Evolutionary conservation across 2,329 filamentous ascomycete genomes (phyloP).

Genomic region (Calonectria multiphialidica): DNA sequence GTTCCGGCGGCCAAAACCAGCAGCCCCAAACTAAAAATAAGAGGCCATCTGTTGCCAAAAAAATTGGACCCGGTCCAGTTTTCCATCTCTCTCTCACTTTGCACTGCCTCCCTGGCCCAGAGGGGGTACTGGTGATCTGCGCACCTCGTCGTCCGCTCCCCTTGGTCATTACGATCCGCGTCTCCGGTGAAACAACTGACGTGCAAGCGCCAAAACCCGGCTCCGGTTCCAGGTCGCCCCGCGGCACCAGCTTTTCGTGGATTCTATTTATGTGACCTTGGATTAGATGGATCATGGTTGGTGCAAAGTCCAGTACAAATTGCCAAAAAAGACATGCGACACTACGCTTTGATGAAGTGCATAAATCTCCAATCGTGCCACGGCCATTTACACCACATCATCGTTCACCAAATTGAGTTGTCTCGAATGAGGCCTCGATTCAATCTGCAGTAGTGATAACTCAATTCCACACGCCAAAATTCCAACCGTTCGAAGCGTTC

Average conservation of each 20-base stretch:
- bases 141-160: not conserved
- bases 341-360: not conserved
- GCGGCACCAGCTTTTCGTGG: conserved; percentile 9
- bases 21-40: conserved; percentile 16
- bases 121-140: conserved; percentile 7
- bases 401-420: not conserved
- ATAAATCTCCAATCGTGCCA: not conserved
- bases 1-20: not conserved
- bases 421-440: not conserved
- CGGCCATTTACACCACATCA: not conserved
- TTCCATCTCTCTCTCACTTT: conserved; percentile 12
- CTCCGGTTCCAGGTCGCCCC: conserved; percentile 12
- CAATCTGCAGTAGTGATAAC: not conserved
- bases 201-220: not conserved
- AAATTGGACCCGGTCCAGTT: conserved; percentile 17
- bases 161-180: conserved; percentile 22
- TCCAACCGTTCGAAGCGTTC: not conserved
- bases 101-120: conserved; percentile 16
- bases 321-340: not conserved
- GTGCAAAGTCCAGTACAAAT: not conserved
- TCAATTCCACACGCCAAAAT: not conserved
- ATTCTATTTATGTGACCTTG: not conserved
- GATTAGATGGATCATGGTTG: not conserved
- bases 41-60: conserved; percentile 20
- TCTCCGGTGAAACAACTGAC: conserved; percentile 21